phyloP scores from a whole-genome alignment of 2,329 filamentous ascomycete genomes.

The Beauveria sp. region DNA sequence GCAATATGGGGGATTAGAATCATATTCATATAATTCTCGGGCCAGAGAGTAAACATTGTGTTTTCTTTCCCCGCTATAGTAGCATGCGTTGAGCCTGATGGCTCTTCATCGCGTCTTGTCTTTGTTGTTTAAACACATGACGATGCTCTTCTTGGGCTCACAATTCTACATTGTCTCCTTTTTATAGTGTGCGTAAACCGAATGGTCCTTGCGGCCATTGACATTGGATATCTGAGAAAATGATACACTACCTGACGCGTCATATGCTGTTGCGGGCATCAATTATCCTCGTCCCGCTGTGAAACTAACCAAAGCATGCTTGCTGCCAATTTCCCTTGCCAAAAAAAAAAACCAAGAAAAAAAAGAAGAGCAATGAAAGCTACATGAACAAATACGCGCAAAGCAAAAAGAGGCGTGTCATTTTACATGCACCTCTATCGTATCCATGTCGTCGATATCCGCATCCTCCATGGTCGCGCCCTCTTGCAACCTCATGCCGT shows the following conservation, averaged over 20 bases:
- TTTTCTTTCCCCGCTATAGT: neutral
- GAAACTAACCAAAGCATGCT: neutral
- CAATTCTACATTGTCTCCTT: neutral
- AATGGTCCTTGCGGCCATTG: neutral
- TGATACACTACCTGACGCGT: neutral
- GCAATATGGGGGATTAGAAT: too few species aligned
- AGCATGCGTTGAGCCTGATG: neutral
- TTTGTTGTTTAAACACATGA: neutral
- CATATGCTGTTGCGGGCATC: neutral
- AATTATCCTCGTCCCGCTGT: neutral
- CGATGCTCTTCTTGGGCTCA: too few species aligned
- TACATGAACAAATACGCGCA: neutral
- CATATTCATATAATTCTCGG: too few species aligned
- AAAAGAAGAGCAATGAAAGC: neutral
- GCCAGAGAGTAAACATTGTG: too few species aligned
- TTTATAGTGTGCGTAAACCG: neutral
- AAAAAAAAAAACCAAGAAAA: neutral
- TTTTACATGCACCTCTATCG: slow-evolving; percentile 63
- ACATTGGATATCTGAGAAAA: neutral
- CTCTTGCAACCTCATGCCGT: slow-evolving; percentile 63
- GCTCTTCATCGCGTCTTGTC: neutral
- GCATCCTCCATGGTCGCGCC: slow-evolving; percentile 54
- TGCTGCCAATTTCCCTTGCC: neutral
- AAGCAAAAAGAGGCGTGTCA: neutral
- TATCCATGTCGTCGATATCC: slow-evolving; percentile 68